Conservation (phyloP, 75 land plant genomes). For the Chamaecyparis obtusa region DNA sequence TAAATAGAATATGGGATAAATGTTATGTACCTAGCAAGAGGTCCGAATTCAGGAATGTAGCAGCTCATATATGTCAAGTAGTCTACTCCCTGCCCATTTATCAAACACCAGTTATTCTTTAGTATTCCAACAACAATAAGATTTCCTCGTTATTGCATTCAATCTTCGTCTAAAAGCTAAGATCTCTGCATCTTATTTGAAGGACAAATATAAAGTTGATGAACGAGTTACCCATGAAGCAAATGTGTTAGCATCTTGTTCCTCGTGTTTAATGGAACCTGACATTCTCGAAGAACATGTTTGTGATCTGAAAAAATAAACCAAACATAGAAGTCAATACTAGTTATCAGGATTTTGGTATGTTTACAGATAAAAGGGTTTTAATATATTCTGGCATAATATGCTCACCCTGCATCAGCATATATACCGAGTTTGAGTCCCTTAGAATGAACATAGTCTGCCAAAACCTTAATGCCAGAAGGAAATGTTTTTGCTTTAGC, state of each 20-base stretch:
- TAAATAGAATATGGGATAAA: not conserved
- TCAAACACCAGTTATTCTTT: not conserved
- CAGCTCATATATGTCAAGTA: not conserved
- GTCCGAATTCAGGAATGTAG: constrained; percentile 12
- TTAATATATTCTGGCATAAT: not conserved
- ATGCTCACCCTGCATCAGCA: constrained; percentile 72
- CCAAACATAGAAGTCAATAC: not conserved
- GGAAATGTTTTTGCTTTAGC: constrained; percentile 67
- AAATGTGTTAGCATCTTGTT: constrained; percentile 80
- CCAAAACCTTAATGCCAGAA: constrained; percentile 80
- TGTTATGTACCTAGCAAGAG: constrained; percentile 11
- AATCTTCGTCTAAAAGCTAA: not conserved
- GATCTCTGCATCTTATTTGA: no score
- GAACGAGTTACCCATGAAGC: constrained; percentile 65
- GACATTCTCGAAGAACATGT: constrained; percentile 67
- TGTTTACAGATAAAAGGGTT: not conserved
- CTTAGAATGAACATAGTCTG: constrained; percentile 79
- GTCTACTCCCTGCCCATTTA: constrained; percentile 58
- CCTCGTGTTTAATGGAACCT: constrained; percentile 78
- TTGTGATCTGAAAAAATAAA: constrained; percentile 20
- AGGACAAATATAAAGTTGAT: no score
- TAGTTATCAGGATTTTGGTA: not conserved
- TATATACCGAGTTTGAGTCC: constrained; percentile 89
- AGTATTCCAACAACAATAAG: not conserved
- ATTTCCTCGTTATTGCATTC: not conserved